Evolutionary conservation across 1,139 yeast species (phyloP), one percentile per base, ranked within the genome.

Genomic region (Pneumocystis carinii): DNA sequence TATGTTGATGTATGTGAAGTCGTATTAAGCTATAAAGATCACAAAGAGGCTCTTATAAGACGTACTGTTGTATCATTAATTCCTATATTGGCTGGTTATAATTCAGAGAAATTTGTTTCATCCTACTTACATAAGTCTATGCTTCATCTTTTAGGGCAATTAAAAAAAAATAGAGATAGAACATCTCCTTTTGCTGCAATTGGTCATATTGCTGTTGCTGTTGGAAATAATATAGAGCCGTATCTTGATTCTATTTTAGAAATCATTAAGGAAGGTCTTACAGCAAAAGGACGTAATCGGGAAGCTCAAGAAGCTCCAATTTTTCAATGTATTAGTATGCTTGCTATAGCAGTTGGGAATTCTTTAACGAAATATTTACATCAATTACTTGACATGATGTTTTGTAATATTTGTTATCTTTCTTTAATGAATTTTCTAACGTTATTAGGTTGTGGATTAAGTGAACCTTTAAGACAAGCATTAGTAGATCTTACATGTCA

Each of bases 331-430:
- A 81, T 92, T 62, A 89, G 95, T 0, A 87, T 88, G 75, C 76
- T 92, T 61, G 90, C 96, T 0, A 80, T 81, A 32, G 95, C 97
- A 0, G 90, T 90, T 14, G 97, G 97, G 0, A 95, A 96, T n/a
- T 95, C 96, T 0, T 77, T 92, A 63, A 87, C 97, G 0, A 90
- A 90, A 71, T 92, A 89, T 71, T 77, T 92, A 66, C 92, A 90
- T 67, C 95, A 89, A 70, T 81, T 90, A 32, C 76, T 92, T 65
- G 94, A 86, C 68, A 79, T 87, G 77, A 81, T 90, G 75, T 80
- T 48, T 48, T 48, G 55, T 48, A 48, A 24, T 48, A 8, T 24
- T 24, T 14, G 24, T 14, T 48, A 14, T 48, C 4, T 12, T 24
- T 48, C 4, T 12, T 24, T 24, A 24, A 12, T 48, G 12, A 48